Conservation (phyloP, 192 early-diverging fungal species). For the Mortierella hygrophila region DNA sequence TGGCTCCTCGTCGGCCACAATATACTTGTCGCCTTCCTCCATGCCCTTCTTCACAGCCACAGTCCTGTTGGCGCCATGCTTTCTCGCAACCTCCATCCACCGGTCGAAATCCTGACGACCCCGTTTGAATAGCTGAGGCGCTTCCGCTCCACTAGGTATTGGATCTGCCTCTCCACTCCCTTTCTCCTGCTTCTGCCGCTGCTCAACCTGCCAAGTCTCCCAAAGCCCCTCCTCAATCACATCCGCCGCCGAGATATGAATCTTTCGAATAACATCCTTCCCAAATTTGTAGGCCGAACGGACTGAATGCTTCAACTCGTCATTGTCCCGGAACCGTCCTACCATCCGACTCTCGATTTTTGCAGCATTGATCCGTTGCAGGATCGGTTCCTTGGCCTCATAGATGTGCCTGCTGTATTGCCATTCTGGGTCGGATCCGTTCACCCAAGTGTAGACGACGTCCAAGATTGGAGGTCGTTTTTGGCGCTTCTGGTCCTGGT, state of each 20-base stretch:
- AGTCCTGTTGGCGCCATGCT: background rate
- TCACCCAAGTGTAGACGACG: constrained; percentile 61
- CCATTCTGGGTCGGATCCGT: constrained; percentile 49
- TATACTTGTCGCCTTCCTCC: background rate
- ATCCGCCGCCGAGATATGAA: constrained; percentile 43
- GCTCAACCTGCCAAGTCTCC: background rate
- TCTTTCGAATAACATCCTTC: constrained; percentile 31
- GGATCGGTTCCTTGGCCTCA: constrained; percentile 7
- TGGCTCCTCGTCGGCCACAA: background rate
- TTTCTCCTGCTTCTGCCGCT: background rate
- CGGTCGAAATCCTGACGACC: background rate
- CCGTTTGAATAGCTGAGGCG: background rate
- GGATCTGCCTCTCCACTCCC: background rate
- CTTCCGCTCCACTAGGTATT: background rate
- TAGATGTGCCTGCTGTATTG: background rate
- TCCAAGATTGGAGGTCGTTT: constrained; percentile 21
- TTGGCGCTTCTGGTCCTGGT: background rate
- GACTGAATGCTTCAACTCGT: constrained; percentile 57
- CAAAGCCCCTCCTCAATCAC: background rate
- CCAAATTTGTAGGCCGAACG: constrained; percentile 39
- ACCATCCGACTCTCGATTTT: constrained; percentile 10
- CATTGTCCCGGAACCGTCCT: constrained; percentile 56
- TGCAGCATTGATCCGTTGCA: background rate
- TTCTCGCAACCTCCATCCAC: background rate
- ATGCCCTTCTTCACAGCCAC: background rate